Conservation (phyloP, 169 alveolate species). For the Toxoplasma gondii region DNA sequence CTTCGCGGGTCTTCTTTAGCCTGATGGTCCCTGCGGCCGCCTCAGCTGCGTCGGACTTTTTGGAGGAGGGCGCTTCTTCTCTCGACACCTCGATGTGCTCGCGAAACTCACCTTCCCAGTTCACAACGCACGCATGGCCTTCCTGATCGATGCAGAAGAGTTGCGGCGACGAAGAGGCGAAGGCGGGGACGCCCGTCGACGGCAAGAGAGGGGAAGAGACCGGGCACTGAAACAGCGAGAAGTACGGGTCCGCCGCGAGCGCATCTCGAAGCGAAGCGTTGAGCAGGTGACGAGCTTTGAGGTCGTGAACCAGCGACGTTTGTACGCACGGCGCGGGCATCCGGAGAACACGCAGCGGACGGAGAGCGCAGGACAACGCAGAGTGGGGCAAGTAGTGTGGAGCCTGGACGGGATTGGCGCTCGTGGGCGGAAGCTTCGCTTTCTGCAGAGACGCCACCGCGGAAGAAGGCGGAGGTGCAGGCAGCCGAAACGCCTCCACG, state of each 20-base stretch:
- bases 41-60: background rate
- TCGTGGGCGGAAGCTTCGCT: background rate
- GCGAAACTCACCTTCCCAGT: slow-evolving; percentile 48
- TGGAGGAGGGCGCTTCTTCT: no score
- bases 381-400: slow-evolving; percentile 23
- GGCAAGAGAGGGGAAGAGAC: background rate
- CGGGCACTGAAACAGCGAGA: slow-evolving; percentile 9
- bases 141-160: slow-evolving; percentile 52
- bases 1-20: background rate
- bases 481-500: slow-evolving; percentile 20
- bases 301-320: background rate
- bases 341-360: background rate
- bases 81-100: background rate
- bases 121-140: slow-evolving; percentile 63
- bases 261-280: background rate
- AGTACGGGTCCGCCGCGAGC: slow-evolving; percentile 5
- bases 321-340: slow-evolving; percentile 39
- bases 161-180: background rate
- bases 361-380: background rate
- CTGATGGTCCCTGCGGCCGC: background rate
- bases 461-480: background rate
- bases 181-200: background rate
- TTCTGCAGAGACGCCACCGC: background rate
- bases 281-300: background rate
- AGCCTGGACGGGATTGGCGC: background rate